Conservation (phyloP, 345 rosid species). For the Populus tremula region DNA sequence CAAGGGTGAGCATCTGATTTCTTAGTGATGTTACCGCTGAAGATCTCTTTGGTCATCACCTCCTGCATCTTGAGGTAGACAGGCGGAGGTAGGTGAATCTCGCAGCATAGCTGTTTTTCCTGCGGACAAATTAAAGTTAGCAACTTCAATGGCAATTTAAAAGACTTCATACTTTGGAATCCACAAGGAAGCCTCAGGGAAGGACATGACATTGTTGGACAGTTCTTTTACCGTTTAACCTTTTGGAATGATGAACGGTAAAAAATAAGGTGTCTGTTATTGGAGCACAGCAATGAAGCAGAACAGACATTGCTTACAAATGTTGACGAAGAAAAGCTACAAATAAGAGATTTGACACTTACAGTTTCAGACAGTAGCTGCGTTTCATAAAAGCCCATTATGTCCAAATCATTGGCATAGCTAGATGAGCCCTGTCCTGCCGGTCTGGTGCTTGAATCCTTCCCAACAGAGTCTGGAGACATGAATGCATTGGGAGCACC, state of each 20-base stretch:
- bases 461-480: slow-evolving; percentile 39
- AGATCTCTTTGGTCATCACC: slow-evolving; percentile 67
- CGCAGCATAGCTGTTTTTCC: slow-evolving; percentile 86
- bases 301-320: not conserved
- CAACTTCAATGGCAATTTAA: not conserved
- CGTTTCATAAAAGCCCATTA: slow-evolving; percentile 53
- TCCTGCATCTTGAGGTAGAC: slow-evolving; percentile 85
- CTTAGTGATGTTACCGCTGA: slow-evolving; percentile 65
- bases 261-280: not conserved
- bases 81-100: slow-evolving; percentile 68
- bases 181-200: not conserved
- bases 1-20: slow-evolving; percentile 72
- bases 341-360: slow-evolving; percentile 23
- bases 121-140: slow-evolving; percentile 32
- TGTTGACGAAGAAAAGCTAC: not conserved
- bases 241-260: not conserved
- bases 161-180: not conserved
- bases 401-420: slow-evolving; percentile 54
- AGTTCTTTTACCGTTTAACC: not conserved
- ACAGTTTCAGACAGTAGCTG: slow-evolving; percentile 83
- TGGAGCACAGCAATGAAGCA: not conserved
- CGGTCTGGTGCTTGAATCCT: slow-evolving; percentile 43
- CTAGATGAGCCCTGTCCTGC: slow-evolving; percentile 59
- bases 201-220: not conserved
- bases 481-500: slow-evolving; percentile 40